Conservation (phyloP, 2,329 filamentous ascomycete genomes). For the Akanthomyces lecanii region DNA sequence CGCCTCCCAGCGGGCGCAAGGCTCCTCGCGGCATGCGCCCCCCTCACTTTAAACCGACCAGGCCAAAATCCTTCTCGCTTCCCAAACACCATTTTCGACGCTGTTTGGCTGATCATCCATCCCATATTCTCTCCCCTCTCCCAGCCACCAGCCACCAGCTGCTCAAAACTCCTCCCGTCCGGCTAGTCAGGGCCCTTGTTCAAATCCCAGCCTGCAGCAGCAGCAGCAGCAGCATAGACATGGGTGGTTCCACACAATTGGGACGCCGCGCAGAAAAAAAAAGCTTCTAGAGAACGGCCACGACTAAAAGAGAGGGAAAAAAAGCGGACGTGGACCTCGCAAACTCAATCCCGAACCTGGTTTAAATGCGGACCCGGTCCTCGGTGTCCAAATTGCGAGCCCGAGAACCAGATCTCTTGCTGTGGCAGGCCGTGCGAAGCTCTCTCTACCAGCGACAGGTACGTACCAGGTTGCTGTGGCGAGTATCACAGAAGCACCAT, state of each 20-base stretch:
- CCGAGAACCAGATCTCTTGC: conserved; percentile 5
- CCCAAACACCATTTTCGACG: background rate
- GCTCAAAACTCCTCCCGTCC: background rate
- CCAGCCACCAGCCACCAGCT: background rate
- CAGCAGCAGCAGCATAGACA: background rate
- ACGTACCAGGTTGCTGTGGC: background rate
- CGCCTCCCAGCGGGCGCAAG: too few relatives aligned
- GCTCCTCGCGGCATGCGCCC: background rate
- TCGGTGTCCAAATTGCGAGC: conserved; percentile 14
- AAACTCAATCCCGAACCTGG: conserved; percentile 6
- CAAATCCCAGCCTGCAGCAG: background rate
- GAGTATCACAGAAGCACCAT: background rate
- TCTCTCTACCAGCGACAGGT: background rate
- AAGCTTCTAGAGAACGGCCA: background rate
- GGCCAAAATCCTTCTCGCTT: background rate
- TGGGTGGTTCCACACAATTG: conserved; percentile 11
- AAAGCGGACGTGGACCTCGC: conserved; percentile 9
- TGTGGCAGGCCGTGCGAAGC: background rate
- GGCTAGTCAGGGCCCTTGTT: conserved; percentile 12
- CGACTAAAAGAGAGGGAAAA: background rate
- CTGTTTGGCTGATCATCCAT: background rate
- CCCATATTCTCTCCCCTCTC: background rate
- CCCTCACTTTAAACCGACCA: background rate
- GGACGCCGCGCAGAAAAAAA: background rate
- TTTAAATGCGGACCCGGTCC: conserved; percentile 13